Evolutionary conservation across 305 asterid genomes (phyloP), one percentile per base, ranked within the genome.

Genomic region (Fraxinus ornus): DNA sequence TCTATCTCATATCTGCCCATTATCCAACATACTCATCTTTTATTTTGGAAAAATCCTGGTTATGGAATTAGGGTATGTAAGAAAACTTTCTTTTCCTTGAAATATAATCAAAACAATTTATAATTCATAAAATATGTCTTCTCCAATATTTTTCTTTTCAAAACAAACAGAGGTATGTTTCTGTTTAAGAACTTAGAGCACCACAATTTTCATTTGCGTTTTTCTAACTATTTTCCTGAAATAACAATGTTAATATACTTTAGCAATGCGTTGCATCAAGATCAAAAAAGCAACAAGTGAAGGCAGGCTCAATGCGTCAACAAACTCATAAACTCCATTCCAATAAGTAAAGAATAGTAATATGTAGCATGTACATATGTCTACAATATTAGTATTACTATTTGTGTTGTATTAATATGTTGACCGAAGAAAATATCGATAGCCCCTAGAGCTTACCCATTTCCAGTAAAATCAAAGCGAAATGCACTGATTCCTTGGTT

Each of bases 401-500:
- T 80, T 26, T 3, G 19, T 49, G 15, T 39, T 60, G 78, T 1
- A 66, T 36, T 62, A 74, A 76, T n/a, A 30, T 47, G 7, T 64
- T 39, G 39, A 37, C 44, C 21, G 60, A n/a, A 78, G 81, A 44
- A 12, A 26, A 66, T 35, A 24, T 12, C 2, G 24, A 77, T 68
- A 81, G 26, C 49, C 82, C 36, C 41, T 60, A 84, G 66, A 57
- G 83, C 87, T 82, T 87, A 92, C 99, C 99, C 98, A 57, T 94
- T 94, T 82, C 99, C 97, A 80, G 98, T 83, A 83, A 95, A 95
- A 88, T 95, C 99, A 86, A 95, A 94, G 81, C 97, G 95, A 81
- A 95, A 92, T 77, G 89, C 90, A 83, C 94, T 90, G 77, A 92
- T 92, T 86, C 98, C 98, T 88, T 88, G 93, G 12, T 84, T 91